A percentile compares a stretch with the other conserved stretches of the same genome.
phyloP scores from a whole-genome alignment of 441 rosid species.

The Dalechampia spathulata region DNA sequence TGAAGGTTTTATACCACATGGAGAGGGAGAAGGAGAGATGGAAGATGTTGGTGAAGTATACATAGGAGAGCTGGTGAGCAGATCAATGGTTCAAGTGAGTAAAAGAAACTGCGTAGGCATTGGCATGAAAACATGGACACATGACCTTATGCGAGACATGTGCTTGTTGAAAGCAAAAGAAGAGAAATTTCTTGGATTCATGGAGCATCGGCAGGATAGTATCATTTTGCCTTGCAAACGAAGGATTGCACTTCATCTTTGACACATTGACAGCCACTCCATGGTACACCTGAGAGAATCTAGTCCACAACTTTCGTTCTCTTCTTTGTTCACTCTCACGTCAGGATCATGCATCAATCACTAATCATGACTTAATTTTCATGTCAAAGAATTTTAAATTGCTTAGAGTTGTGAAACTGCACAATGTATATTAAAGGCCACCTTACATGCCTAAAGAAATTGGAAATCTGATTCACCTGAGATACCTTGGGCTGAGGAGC shows the following conservation, averaged over 20 bases:
- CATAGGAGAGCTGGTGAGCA: slow-evolving; percentile 22
- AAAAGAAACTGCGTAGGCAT: slow-evolving; percentile 8
- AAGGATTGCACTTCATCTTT: background rate
- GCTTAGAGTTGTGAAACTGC: background rate
- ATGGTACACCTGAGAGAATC: too few relatives aligned
- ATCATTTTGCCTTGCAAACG: too few relatives aligned
- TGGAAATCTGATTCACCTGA: background rate
- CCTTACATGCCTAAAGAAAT: background rate
- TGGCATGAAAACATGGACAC: slow-evolving; percentile 19
- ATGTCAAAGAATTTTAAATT: background rate
- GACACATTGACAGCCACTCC: background rate
- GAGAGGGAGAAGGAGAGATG: background rate
- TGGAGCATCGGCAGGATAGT: background rate
- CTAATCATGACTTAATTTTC: background rate
- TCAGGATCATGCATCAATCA: too few relatives aligned
- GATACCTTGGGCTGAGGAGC: background rate
- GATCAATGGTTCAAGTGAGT: slow-evolving; percentile 28
- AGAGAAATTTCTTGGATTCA: background rate
- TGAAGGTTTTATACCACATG: slow-evolving; percentile 20
- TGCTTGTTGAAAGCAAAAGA: slow-evolving; percentile 21
- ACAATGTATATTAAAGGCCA: rapidly evolving
- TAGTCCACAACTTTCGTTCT: background rate
- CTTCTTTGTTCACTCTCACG: background rate
- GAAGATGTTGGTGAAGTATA: slow-evolving; percentile 29
- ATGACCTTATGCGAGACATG: slow-evolving; percentile 29